Conservation (phyloP, 257 asterid species). For the Solanum chmielewskii region DNA sequence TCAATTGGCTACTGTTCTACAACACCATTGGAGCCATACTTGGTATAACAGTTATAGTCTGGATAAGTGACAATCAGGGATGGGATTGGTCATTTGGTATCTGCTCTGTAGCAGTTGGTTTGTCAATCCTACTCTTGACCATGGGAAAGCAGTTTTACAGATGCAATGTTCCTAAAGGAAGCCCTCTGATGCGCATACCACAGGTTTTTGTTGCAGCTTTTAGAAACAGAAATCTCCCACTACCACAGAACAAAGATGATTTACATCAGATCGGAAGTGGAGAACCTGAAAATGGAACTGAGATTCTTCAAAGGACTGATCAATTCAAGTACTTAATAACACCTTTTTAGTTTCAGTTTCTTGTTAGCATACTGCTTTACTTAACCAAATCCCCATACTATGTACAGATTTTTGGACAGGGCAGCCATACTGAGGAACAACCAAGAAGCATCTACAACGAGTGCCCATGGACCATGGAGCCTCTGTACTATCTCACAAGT, state of each 20-base stretch:
- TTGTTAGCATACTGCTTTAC: not conserved
- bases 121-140: slow-evolving; percentile 25
- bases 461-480: slow-evolving; percentile 30
- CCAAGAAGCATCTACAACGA: slow-evolving; percentile 1
- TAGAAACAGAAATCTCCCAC: slow-evolving; percentile 36
- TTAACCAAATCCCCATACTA: not conserved
- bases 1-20: slow-evolving; percentile 52
- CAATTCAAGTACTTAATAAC: slow-evolving; percentile 40
- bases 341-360: not conserved
- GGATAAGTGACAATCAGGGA: slow-evolving; percentile 53
- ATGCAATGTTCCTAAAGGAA: slow-evolving; percentile 40
- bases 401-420: slow-evolving; percentile 42
- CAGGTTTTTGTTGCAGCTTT: slow-evolving; percentile 56
- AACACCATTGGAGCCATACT: slow-evolving; percentile 35
- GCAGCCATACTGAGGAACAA: slow-evolving; percentile 33
- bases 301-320: slow-evolving; percentile 48
- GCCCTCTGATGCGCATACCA: slow-evolving; percentile 33
- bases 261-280: slow-evolving; percentile 36
- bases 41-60: slow-evolving; percentile 64
- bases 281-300: slow-evolving; percentile 30
- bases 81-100: slow-evolving; percentile 73
- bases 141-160: slow-evolving; percentile 42
- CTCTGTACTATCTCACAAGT: slow-evolving; percentile 50
- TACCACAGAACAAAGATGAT: slow-evolving; percentile 28
- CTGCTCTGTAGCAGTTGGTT: slow-evolving; percentile 33